Percentiles rank a stretch among this genome's conserved stretches.
Evolutionary conservation across 371 early-diverging fungal species (phyloP).

Genomic region (Fennellomyces sp.): DNA sequence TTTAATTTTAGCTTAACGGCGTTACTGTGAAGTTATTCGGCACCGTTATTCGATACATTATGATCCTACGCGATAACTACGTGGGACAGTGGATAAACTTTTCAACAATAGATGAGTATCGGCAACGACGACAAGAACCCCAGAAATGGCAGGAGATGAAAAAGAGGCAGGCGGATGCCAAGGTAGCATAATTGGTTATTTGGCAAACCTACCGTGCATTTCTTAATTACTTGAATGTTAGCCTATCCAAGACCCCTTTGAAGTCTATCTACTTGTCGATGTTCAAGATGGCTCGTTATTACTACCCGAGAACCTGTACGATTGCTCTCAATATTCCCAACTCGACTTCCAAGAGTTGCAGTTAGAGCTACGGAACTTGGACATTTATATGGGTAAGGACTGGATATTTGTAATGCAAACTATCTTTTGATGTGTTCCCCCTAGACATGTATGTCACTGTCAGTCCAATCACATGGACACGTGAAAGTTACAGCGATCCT

Average conservation of each 20-base stretch:
- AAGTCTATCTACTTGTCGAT: constrained; percentile 60
- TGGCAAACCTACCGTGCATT: no score
- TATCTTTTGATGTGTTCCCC: not conserved
- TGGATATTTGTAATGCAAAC: not conserved
- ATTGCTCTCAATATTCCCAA: constrained; percentile 59
- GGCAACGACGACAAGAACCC: constrained; percentile 51
- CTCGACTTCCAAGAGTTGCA: constrained; percentile 69
- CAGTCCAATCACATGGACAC: constrained; percentile 67
- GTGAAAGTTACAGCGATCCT: constrained; percentile 40
- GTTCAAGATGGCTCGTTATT: constrained; percentile 62
- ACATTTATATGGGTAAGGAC: constrained; percentile 64
- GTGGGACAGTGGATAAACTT: constrained; percentile 72
- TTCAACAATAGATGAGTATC: constrained; percentile 78
- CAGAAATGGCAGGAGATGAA: constrained; percentile 44
- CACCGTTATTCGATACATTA: constrained; percentile 68
- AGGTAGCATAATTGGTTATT: constrained; percentile 37
- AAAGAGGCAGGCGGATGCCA: constrained; percentile 61
- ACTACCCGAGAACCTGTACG: constrained; percentile 79
- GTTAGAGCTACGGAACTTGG: constrained; percentile 67
- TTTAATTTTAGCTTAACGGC: constrained; percentile 45
- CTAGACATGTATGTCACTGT: constrained; percentile 67
- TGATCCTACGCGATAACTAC: constrained; percentile 82
- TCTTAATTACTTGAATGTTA: constrained; percentile 10
- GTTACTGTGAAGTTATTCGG: constrained; percentile 72
- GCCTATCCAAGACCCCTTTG: constrained; percentile 66